A percentile compares a stretch with the other conserved stretches of the same genome.
Conservation (phyloP, 768 basidiomycete genomes). For the Leccinum obscurum region DNA sequence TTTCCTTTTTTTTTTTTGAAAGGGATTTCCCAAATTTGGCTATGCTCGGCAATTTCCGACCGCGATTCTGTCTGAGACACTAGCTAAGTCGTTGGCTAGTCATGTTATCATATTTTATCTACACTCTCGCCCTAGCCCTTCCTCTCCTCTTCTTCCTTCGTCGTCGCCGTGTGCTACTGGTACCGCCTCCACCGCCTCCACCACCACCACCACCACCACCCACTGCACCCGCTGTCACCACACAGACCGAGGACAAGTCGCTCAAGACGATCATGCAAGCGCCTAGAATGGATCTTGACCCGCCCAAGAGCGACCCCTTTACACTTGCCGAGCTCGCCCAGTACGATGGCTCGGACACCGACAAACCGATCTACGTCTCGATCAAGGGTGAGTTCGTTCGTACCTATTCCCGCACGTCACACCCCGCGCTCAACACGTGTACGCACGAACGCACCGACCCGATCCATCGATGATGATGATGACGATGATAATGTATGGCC, state of each 20-base stretch:
- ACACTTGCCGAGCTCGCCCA: slow-evolving; percentile 64
- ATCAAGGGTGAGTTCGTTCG: slow-evolving; percentile 74
- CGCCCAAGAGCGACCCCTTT: slow-evolving; percentile 79
- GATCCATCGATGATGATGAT: background rate
- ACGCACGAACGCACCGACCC: background rate
- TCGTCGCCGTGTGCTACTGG: slow-evolving; percentile 9
- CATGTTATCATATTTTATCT: slow-evolving; percentile 26
- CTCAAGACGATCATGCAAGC: slow-evolving; percentile 74
- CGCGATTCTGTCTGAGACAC: slow-evolving; percentile 3
- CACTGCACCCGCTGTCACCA: slow-evolving; percentile 5
- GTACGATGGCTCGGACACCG: slow-evolving; percentile 67
- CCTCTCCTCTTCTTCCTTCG: slow-evolving; percentile 32
- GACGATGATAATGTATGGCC: background rate
- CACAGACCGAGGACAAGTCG: slow-evolving; percentile 27
- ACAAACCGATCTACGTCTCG: slow-evolving; percentile 82
- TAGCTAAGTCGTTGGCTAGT: background rate
- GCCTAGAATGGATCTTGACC: slow-evolving; percentile 54
- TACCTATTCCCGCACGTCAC: slow-evolving; percentile 20
- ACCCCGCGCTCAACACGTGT: background rate
- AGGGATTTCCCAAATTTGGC: background rate
- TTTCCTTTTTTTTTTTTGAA: background rate
- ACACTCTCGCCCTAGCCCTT: slow-evolving; percentile 33
- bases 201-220: background rate
- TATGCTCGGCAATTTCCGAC: slow-evolving; percentile 17
- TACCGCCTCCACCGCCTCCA: background rate